Evolutionary conservation across 2,329 filamentous ascomycete genomes (phyloP), one percentile per base, ranked within the genome.

Genomic region (Neodidymelliopsis sp.): DNA sequence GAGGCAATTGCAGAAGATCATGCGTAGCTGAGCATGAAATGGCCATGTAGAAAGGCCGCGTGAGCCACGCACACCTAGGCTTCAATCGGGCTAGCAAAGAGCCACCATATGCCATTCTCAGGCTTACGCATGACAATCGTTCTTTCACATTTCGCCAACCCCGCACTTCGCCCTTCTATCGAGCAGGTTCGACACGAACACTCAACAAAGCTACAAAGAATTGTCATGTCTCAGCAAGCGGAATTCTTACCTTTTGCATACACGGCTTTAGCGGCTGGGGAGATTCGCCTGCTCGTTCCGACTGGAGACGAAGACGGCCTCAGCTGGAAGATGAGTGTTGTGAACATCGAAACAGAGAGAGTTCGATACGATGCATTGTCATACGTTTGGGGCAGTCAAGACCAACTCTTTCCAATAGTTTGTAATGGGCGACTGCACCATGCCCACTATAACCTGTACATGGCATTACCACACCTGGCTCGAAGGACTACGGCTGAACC

Each of bases 1-100:
- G 45, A 48, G 13, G 37, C 25, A 4, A 29, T 40, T n/a, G 30
- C 37, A 10, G 34, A 45, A 20, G 27, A 45, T n/a, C 42, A 12
- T 4, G 19, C 42, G 11, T 45, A n/a, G n/a, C n/a, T n/a, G n/a
- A n/a, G n/a, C n/a, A n/a, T n/a, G n/a, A n/a, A n/a, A n/a, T n/a
- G n/a, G n/a, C n/a, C n/a, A n/a, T n/a, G n/a, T n/a, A n/a, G n/a
- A n/a, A n/a, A n/a, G n/a, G n/a, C n/a, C n/a, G n/a, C n/a, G n/a
- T n/a, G n/a, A n/a, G n/a, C n/a, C n/a, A n/a, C n/a, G n/a, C n/a
- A n/a, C n/a, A n/a, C n/a, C n/a, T n/a, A n/a, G n/a, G n/a, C n/a
- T n/a, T n/a, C n/a, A n/a, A n/a, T n/a, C n/a, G n/a, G n/a, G n/a
- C n/a, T n/a, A n/a, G n/a, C n/a, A n/a, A n/a, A n/a, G n/a, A n/a